A percentile compares a stretch with the other conserved stretches of the same genome.
Evolutionary conservation across 148 eudicot genomes (phyloP).

Genomic region (Diospyros lotus): DNA sequence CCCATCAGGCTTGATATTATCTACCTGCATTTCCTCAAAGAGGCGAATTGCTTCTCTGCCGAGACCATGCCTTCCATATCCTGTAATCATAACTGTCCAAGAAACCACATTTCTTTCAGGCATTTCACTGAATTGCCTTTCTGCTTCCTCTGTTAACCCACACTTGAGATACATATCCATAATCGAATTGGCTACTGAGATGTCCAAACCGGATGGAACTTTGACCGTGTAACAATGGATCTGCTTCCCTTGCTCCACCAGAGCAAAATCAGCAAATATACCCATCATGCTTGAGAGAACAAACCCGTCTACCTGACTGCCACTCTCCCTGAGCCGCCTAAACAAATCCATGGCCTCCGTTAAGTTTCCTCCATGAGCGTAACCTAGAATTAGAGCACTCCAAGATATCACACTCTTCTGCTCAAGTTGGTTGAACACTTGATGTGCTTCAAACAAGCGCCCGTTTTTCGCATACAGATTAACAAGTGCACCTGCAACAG

Average conservation of each 20-base stretch:
- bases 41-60: slow-evolving; percentile 52
- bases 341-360: slow-evolving; percentile 55
- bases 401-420: slow-evolving; percentile 61
- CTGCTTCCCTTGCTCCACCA: slow-evolving; percentile 73
- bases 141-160: slow-evolving; percentile 70
- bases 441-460: slow-evolving; percentile 37
- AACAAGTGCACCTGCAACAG: slow-evolving; percentile 65
- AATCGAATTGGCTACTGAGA: slow-evolving; percentile 62
- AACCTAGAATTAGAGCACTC: slow-evolving; percentile 64
- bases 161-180: slow-evolving; percentile 80
- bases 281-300: slow-evolving; percentile 64
- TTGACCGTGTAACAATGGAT: slow-evolving; percentile 58
- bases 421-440: slow-evolving; percentile 55
- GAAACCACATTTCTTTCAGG: slow-evolving; percentile 54
- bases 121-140: slow-evolving; percentile 52
- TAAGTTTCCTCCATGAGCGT: slow-evolving; percentile 57
- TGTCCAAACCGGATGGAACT: slow-evolving; percentile 46
- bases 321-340: slow-evolving; percentile 49
- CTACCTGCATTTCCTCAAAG: slow-evolving; percentile 46
- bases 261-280: slow-evolving; percentile 79
- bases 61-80: slow-evolving; percentile 77
- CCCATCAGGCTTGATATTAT: slow-evolving; percentile 59
- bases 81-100: slow-evolving; percentile 77
- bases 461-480: slow-evolving; percentile 84
- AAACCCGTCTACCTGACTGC: slow-evolving; percentile 45